Evolutionary conservation across 2,329 filamentous ascomycete species (phyloP).

Genomic region (Nectriaceae sp.): DNA sequence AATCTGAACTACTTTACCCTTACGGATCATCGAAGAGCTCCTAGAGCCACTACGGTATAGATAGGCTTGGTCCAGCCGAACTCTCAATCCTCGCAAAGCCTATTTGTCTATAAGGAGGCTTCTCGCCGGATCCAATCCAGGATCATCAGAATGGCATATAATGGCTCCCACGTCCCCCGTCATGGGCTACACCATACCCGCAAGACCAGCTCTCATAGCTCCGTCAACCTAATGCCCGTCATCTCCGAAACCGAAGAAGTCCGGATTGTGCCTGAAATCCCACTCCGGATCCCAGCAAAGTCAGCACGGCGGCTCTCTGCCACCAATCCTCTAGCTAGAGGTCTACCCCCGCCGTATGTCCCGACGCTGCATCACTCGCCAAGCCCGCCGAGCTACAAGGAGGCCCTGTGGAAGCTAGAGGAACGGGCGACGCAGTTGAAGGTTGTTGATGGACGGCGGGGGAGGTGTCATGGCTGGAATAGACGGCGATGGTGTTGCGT

Average conservation of each 20-base stretch:
- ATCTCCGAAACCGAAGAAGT: conserved; percentile 39
- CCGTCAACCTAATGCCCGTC: conserved; percentile 37
- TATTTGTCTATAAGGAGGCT: too few relatives aligned
- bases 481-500: conserved; percentile 34
- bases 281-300: conserved; percentile 33
- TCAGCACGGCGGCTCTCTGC: conserved; percentile 24
- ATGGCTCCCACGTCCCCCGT: too few relatives aligned
- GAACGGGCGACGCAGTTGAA: conserved; percentile 12
- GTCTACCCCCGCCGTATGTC: conserved; percentile 27
- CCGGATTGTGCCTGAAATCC: too few relatives aligned
- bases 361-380: conserved; percentile 18
- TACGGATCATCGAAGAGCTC: too few relatives aligned
- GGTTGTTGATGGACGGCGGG: conserved; percentile 4
- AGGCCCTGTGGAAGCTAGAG: conserved; percentile 8
- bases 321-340: conserved; percentile 4
- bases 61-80: too few relatives aligned
- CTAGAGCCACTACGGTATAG: too few relatives aligned
- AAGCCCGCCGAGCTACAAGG: conserved; percentile 25
- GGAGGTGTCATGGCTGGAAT: conserved; percentile 9
- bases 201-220: conserved; percentile 28
- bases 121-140: too few relatives aligned
- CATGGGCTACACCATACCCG: too few relatives aligned
- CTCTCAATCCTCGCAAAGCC: too few relatives aligned
- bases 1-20: too few relatives aligned
- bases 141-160: too few relatives aligned